These are phyloP conservation scores for Dujonia santamariae DNA, from an alignment of 1,139 yeast genomes.

Conservation along the genomic window DNA sequence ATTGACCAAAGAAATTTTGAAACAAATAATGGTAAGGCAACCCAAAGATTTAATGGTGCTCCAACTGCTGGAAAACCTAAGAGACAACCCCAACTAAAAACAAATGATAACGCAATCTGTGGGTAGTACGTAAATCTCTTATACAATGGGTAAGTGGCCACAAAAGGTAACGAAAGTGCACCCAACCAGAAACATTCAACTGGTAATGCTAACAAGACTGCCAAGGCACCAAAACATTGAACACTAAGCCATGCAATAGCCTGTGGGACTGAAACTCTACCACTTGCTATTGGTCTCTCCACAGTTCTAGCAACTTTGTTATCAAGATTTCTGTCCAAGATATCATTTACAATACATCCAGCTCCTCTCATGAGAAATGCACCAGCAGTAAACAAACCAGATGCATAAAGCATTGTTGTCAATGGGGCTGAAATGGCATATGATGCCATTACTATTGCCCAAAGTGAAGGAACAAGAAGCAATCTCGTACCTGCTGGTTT, in stretches of 20 bases:
- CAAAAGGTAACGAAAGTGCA: conserved; percentile 74
- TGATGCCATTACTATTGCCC: conserved; percentile 89
- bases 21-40: conserved; percentile 74
- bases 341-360: conserved; percentile 93
- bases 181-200: conserved; percentile 80
- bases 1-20: conserved; percentile 90
- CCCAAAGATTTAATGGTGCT: conserved; percentile 71
- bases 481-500: conserved; percentile 93
- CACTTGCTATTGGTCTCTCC: conserved; percentile 88
- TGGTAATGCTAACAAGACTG: conserved; percentile 70
- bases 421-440: conserved; percentile 67
- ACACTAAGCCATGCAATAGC: conserved; percentile 75
- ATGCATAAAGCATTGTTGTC: conserved; percentile 53
- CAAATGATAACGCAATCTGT: conserved; percentile 74
- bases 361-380: conserved; percentile 95
- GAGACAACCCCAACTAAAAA: conserved; percentile 94
- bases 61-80: conserved; percentile 93
- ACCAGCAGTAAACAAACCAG: conserved; percentile 74
- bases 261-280: conserved; percentile 67
- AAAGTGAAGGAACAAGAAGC: conserved; percentile 71
- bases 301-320: conserved; percentile 82
- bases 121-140: conserved; percentile 95
- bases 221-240: conserved; percentile 76
- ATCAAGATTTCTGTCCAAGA: conserved; percentile 80
- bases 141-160: conserved; percentile 86